Percentiles rank a stretch among this genome's conserved stretches.
Evolutionary conservation across 306 rosid genomes (phyloP).

Genomic region (Prunus mira): DNA sequence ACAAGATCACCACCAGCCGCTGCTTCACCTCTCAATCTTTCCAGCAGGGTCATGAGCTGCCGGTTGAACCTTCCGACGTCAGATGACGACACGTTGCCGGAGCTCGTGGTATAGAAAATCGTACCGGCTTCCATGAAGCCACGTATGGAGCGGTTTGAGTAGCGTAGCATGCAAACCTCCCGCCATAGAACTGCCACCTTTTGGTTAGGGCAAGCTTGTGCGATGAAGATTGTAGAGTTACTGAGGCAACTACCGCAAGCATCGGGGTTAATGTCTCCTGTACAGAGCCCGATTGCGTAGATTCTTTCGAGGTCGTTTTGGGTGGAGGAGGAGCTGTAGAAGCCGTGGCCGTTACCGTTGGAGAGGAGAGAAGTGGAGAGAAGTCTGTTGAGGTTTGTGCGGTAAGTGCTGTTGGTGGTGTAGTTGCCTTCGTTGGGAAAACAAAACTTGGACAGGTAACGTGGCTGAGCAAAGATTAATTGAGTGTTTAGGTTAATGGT

Average conservation of each 20-base stretch:
- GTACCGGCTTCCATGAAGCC: not conserved
- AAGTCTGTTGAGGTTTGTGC: not conserved
- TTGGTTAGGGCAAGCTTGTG: slow-evolving; percentile 3
- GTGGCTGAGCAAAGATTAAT: not conserved
- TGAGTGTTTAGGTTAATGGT: not conserved
- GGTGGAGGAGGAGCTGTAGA: slow-evolving; percentile 1
- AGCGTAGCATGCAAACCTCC: slow-evolving; percentile 19
- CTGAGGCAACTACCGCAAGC: not conserved
- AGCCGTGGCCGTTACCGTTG: not conserved
- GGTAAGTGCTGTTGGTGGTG: not conserved
- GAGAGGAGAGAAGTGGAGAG: not conserved
- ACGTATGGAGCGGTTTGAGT: slow-evolving; percentile 6
- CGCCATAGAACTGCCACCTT: slow-evolving; percentile 19
- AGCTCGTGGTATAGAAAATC: too few relatives aligned
- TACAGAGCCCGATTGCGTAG: not conserved
- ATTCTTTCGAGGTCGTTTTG: not conserved
- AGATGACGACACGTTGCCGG: not conserved
- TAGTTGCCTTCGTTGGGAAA: not conserved
- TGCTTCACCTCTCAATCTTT: not conserved
- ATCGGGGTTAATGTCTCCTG: slow-evolving; percentile 8
- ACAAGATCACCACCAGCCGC: not conserved
- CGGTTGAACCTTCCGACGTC: not conserved
- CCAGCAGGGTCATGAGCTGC: not conserved
- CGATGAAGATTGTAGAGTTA: not conserved
- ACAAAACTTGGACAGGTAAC: not conserved